phyloP scores from a whole-genome alignment of 257 asterid species.

The Forsythia viridissima region DNA sequence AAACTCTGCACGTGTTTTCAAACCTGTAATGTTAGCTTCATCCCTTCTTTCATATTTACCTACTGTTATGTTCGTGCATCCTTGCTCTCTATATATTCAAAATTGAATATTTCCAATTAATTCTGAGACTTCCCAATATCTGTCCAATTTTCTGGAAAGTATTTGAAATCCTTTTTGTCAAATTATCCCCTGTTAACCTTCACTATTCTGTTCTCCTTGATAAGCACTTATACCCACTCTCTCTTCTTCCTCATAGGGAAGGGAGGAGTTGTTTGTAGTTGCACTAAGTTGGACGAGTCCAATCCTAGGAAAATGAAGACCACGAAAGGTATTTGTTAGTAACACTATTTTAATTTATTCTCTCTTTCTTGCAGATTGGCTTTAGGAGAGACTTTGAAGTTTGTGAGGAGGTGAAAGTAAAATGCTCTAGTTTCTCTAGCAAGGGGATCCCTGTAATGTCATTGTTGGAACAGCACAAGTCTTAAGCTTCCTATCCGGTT shows the following conservation, averaged over 20 bases:
- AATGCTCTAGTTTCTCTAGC: slow-evolving; percentile 76
- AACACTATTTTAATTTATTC: background rate
- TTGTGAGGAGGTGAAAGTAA: slow-evolving; percentile 71
- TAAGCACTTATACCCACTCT: too few relatives aligned
- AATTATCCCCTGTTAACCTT: background rate
- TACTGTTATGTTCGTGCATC: background rate
- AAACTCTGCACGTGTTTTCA: background rate
- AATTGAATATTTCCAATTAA: background rate
- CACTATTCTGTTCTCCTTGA: background rate
- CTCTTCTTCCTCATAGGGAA: too few relatives aligned
- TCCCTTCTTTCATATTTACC: background rate
- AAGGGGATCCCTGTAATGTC: slow-evolving; percentile 89
- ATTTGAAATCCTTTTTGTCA: background rate
- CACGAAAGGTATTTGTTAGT: background rate
- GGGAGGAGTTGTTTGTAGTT: background rate
- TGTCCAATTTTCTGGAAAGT: background rate
- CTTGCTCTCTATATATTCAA: background rate
- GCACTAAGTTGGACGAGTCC: background rate
- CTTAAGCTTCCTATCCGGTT: background rate
- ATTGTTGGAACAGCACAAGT: slow-evolving; percentile 41
- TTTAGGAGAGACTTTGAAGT: slow-evolving; percentile 47
- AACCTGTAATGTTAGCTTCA: background rate
- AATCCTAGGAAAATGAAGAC: background rate
- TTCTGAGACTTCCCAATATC: background rate
- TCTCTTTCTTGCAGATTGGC: slow-evolving; percentile 48